Evolutionary conservation across 1,284 basidiomycete genomes (phyloP).

Genomic region (Cutaneotrichosporon sp.): DNA sequence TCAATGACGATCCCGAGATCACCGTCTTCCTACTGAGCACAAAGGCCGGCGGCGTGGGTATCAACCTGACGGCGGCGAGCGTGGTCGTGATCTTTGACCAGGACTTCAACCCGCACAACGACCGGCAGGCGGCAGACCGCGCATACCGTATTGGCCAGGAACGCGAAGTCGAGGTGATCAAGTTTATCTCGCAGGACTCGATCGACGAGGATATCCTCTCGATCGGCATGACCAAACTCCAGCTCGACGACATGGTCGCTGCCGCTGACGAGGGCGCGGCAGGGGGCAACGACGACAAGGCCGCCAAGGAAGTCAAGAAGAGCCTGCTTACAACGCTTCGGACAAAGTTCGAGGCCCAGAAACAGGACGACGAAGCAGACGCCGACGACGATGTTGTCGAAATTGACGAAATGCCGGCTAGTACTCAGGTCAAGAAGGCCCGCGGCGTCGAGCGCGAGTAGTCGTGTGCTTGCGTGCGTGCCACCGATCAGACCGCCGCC

Average conservation of each 20-base stretch:
- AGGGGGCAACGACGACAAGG: slow-evolving; percentile 57
- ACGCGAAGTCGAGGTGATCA: slow-evolving; percentile 59
- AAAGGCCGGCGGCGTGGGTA: slow-evolving; percentile 71
- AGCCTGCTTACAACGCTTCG: slow-evolving; percentile 35
- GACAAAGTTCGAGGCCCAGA: slow-evolving; percentile 23
- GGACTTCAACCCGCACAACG: slow-evolving; percentile 84
- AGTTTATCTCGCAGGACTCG: slow-evolving; percentile 83
- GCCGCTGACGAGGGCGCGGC: slow-evolving; percentile 51
- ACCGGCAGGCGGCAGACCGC: slow-evolving; percentile 93
- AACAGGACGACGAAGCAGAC: neutral
- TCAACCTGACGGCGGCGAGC: slow-evolving; percentile 85
- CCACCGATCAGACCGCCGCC: no score
- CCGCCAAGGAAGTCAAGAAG: slow-evolving; percentile 29
- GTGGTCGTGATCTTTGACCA: slow-evolving; percentile 97
- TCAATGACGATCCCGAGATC: slow-evolving; percentile 89
- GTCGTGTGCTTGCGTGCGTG: no score
- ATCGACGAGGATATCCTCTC: slow-evolving; percentile 94
- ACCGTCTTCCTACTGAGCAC: slow-evolving; percentile 91
- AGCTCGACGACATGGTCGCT: slow-evolving; percentile 77
- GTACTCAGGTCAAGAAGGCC: slow-evolving; percentile 6
- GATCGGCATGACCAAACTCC: slow-evolving; percentile 84
- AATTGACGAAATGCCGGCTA: neutral
- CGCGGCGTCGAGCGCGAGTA: neutral
- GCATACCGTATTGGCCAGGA: slow-evolving; percentile 79
- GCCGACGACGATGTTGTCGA: neutral